Conservation (phyloP, 169 alveolate genomes). For the Toxoplasma gondii region DNA sequence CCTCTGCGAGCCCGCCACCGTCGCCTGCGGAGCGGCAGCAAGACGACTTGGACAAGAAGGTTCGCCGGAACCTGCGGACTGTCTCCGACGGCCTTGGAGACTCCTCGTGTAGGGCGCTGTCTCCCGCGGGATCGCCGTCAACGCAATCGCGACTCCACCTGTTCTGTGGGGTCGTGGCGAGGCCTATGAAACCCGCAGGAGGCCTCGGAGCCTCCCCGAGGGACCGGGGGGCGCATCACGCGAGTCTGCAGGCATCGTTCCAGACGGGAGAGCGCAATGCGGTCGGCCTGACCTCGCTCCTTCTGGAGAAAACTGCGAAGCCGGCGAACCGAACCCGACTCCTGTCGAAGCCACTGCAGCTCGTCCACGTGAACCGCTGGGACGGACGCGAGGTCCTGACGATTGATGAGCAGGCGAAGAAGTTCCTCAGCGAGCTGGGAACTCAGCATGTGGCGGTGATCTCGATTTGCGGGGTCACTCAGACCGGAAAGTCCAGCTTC, state of each 20-base stretch:
- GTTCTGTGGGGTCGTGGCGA: background rate
- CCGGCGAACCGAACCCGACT: conserved; percentile 5
- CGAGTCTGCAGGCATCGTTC: background rate
- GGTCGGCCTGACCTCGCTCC: background rate
- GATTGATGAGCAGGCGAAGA: conserved; percentile 63
- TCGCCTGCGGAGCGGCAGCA: background rate
- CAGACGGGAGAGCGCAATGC: background rate
- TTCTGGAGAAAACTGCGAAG: background rate
- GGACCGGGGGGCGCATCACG: background rate
- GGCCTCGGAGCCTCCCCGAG: background rate
- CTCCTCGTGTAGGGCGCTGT: background rate
- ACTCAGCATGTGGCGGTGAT: conserved; percentile 58
- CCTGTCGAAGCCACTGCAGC: conserved; percentile 60
- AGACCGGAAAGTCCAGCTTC: conserved; percentile 61
- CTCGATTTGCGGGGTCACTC: conserved; percentile 61
- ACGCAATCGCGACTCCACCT: background rate
- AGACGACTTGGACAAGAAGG: background rate
- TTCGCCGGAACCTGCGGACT: background rate
- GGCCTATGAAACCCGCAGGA: background rate
- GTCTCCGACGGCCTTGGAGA: background rate
- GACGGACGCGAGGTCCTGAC: conserved; percentile 68
- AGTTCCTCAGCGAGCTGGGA: conserved; percentile 52
- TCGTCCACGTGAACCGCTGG: conserved; percentile 69
- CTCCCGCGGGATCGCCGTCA: background rate
- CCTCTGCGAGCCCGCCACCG: background rate